Percentiles rank a stretch among this genome's conserved stretches.
Evolutionary conservation across 1,139 yeast species (phyloP).

Genomic region (Taiozyma sp.): DNA sequence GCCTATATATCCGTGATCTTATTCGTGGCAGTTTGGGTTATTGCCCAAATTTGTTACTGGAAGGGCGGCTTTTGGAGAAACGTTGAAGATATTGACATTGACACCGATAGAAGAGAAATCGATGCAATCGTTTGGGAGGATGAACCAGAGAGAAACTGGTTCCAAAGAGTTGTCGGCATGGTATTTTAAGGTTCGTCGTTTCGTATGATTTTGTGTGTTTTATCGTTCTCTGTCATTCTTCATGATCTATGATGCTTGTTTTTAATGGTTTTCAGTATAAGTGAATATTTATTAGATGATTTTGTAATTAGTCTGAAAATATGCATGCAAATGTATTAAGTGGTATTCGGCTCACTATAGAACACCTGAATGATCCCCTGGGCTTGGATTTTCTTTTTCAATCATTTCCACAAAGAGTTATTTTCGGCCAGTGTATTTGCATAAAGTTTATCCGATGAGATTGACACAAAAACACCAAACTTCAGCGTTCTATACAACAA

Average conservation of each 20-base stretch:
- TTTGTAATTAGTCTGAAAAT: constrained; percentile 27
- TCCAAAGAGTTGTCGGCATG: not conserved
- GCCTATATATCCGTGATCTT: constrained; percentile 54
- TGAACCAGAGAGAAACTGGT: constrained; percentile 17
- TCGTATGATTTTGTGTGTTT: not conserved
- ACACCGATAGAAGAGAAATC: constrained; percentile 55
- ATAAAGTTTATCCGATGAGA: not conserved
- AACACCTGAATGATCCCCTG: too few relatives aligned
- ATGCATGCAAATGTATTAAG: too few relatives aligned
- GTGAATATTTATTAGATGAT: not conserved
- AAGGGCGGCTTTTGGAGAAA: constrained; percentile 29
- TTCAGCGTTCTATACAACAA: not conserved
- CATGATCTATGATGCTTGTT: not conserved
- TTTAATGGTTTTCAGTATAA: not conserved
- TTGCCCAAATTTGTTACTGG: constrained; percentile 44
- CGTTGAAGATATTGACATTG: constrained; percentile 58
- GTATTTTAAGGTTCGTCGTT: not conserved
- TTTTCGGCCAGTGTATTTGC: constrained; percentile 39
- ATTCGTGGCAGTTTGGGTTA: constrained; percentile 42
- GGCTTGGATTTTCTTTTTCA: too few relatives aligned
- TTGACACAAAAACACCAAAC: too few relatives aligned
- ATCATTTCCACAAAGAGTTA: too few relatives aligned
- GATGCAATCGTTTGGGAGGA: constrained; percentile 55
- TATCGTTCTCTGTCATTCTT: not conserved
- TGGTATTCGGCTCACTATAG: too few relatives aligned